Conservation (phyloP, 2,329 filamentous ascomycete species). For the Penicillium palitans region DNA sequence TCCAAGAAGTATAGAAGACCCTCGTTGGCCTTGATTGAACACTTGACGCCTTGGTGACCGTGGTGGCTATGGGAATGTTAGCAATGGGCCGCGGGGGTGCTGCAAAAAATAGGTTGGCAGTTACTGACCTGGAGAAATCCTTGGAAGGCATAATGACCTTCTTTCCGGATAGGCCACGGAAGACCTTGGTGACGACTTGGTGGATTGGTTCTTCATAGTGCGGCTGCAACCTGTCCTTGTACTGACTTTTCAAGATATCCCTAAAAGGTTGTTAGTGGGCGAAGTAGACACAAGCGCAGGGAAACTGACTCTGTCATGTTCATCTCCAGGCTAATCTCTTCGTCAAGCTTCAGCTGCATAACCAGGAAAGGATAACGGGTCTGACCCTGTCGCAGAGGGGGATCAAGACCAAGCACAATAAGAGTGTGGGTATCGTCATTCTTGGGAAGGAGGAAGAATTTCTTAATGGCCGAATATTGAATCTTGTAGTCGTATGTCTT, state of each 20-base stretch:
- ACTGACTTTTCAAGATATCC: conserved; percentile 77
- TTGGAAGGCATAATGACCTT: conserved; percentile 91
- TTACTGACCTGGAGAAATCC: conserved; percentile 72
- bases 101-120: too few species aligned
- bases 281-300: not conserved
- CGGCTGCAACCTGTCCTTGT: conserved; percentile 82
- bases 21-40: conserved; percentile 99
- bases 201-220: conserved; percentile 94
- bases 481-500: conserved; percentile 99
- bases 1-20: conserved; percentile 96
- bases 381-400: conserved; percentile 92
- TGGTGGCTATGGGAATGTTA: conserved; percentile 63
- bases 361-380: conserved; percentile 97
- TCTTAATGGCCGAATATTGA: conserved; percentile 95
- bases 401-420: conserved; percentile 91
- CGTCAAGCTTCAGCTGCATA: conserved; percentile 98
- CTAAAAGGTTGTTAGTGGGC: conserved; percentile 28
- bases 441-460: conserved; percentile 97
- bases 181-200: conserved; percentile 91
- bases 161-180: conserved; percentile 90
- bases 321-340: conserved; percentile 92
- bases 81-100: conserved; percentile 17
- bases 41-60: conserved; percentile 93
- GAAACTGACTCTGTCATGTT: conserved; percentile 76
- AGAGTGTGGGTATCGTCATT: conserved; percentile 97